Evolutionary conservation across 306 rosid species (phyloP).

Genomic region (Luffa acutangula): DNA sequence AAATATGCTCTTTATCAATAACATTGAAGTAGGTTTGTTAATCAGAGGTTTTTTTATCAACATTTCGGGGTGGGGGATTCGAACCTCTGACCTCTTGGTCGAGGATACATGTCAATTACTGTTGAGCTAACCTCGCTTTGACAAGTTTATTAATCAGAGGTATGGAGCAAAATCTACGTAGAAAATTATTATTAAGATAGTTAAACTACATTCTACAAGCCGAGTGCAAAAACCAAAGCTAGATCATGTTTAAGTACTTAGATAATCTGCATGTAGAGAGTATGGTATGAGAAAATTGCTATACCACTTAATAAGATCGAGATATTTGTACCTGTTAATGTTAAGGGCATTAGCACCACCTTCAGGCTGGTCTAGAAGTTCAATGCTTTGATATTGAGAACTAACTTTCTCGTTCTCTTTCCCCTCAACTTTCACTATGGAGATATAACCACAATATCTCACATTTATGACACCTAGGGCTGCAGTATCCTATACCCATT

Average conservation of each 20-base stretch:
- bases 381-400: slow-evolving; percentile 41
- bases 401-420: slow-evolving; percentile 29
- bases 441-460: slow-evolving; percentile 73
- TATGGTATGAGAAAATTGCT: not conserved
- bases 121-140: no score
- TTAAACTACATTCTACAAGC: not conserved
- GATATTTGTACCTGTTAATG: slow-evolving; percentile 56
- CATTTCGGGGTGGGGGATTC: no score
- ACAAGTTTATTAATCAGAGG: not conserved
- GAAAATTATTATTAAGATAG: not conserved
- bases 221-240: not conserved
- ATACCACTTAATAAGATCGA: not conserved
- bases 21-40: not conserved
- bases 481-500: slow-evolving; percentile 58
- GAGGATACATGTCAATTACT: no score
- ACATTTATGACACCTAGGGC: slow-evolving; percentile 77
- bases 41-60: not conserved
- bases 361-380: slow-evolving; percentile 72
- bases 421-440: slow-evolving; percentile 62
- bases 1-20: not conserved
- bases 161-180: not conserved
- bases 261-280: not conserved
- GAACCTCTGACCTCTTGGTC: no score
- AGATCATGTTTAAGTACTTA: not conserved
- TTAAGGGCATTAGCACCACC: slow-evolving; percentile 97